phyloP scores from a whole-genome alignment of 2,329 filamentous ascomycete genomes.

The Cadophora sp. region DNA sequence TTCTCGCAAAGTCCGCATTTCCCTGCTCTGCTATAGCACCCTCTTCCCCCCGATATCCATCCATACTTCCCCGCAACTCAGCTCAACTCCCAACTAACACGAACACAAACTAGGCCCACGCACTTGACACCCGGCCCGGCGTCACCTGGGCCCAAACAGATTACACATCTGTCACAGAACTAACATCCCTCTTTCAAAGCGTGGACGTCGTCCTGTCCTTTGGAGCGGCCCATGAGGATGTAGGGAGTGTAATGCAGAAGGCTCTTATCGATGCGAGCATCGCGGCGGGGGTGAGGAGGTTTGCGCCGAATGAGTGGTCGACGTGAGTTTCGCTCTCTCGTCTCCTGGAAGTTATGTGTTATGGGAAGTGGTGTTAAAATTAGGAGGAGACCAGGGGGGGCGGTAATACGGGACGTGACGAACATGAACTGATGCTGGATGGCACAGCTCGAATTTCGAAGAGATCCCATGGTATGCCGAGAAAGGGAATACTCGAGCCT shows the following conservation, averaged over 20 bases:
- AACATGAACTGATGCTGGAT: background rate
- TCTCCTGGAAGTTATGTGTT: background rate
- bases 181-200: constrained; percentile 52
- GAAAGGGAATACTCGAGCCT: constrained; percentile 57
- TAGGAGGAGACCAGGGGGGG: background rate
- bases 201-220: constrained; percentile 62
- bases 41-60: too few species aligned
- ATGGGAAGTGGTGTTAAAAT: constrained; percentile 12
- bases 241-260: constrained; percentile 46
- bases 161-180: constrained; percentile 51
- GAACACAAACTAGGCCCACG: constrained; percentile 37
- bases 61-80: background rate
- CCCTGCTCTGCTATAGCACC: too few species aligned
- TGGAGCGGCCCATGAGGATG: constrained; percentile 35
- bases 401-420: background rate
- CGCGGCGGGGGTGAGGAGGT: constrained; percentile 50
- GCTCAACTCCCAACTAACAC: constrained; percentile 22
- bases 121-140: constrained; percentile 31
- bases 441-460: background rate
- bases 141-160: constrained; percentile 52
- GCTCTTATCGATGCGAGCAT: constrained; percentile 51
- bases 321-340: constrained; percentile 31
- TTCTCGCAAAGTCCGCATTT: constrained; percentile 51
- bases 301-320: constrained; percentile 49
- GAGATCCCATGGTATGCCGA: constrained; percentile 56